These are phyloP conservation scores for Pugionium cornutum DNA, from an alignment of 345 rosid species.

Conservation along the genomic window DNA sequence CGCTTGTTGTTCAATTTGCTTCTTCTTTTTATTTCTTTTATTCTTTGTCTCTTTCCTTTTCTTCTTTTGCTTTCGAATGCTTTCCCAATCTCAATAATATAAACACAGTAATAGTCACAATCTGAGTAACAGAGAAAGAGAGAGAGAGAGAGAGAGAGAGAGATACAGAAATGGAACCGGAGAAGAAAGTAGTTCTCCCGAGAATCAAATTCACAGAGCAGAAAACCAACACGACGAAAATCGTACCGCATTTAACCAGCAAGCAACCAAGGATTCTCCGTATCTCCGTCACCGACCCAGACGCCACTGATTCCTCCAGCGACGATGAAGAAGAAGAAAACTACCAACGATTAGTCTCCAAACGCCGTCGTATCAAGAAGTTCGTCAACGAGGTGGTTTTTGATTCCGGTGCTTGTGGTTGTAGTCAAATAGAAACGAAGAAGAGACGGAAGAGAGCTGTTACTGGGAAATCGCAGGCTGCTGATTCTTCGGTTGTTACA, in stretches of 20 bases:
- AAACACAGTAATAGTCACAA: conserved; percentile 10
- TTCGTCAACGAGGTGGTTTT: conserved; percentile 70
- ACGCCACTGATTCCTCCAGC: conserved; percentile 95
- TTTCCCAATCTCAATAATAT: conserved; percentile 36
- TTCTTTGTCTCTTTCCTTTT: conserved; percentile 44
- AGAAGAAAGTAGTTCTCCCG: conserved; percentile 38
- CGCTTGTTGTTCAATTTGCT: conserved; percentile 36
- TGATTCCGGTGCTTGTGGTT: conserved; percentile 27
- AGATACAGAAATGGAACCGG: conserved; percentile 6
- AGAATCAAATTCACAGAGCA: conserved; percentile 59
- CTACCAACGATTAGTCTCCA: conserved; percentile 17
- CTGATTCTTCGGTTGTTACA: conserved; percentile 22
- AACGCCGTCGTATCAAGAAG: conserved; percentile 53
- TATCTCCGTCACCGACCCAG: conserved; percentile 74
- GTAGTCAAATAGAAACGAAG: background rate
- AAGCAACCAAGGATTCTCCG: conserved; percentile 57
- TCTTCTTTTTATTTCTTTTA: conserved; percentile 3
- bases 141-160: background rate
- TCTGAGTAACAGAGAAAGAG: background rate
- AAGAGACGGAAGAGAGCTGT: conserved; percentile 20
- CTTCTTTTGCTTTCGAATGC: conserved; percentile 43
- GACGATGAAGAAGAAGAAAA: conserved; percentile 38
- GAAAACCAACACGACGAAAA: conserved; percentile 42
- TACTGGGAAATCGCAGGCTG: conserved; percentile 1
- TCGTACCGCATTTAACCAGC: conserved; percentile 6